phyloP scores from a whole-genome alignment of 805 yeast species.

The Suhomyces kilbournensis region DNA sequence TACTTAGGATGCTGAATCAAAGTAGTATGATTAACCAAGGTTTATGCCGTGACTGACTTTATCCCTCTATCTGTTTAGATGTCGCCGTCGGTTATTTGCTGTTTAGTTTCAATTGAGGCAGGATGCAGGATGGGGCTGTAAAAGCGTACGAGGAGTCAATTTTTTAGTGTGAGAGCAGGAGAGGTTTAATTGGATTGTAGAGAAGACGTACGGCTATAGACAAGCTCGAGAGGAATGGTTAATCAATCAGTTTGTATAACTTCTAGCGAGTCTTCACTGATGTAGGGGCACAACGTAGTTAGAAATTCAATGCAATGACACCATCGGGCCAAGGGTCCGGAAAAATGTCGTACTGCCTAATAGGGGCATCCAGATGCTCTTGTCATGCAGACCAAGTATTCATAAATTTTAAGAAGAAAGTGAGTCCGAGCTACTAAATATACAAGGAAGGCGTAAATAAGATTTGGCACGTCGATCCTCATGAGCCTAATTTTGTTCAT shows the following conservation, averaged over 20 bases:
- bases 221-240: neutral
- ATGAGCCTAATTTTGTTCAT: neutral
- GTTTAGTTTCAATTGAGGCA: neutral
- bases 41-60: neutral
- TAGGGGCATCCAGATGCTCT: neutral
- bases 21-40: neutral
- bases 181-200: neutral
- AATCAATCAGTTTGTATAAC: neutral
- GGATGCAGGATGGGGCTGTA: slow-evolving; percentile 2
- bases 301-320: neutral
- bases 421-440: neutral
- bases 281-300: neutral
- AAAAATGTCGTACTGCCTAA: neutral
- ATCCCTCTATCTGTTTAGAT: neutral
- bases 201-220: neutral
- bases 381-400: neutral
- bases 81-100: slow-evolving; percentile 2
- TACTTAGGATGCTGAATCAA: neutral
- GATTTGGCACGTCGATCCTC: neutral
- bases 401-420: neutral
- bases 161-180: neutral
- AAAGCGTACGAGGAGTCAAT: neutral
- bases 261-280: neutral
- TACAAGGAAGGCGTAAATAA: neutral
- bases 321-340: neutral